Evolutionary conservation across 192 early-diverging fungal species (phyloP).

Genomic region (Helicostylum pulchrum): DNA sequence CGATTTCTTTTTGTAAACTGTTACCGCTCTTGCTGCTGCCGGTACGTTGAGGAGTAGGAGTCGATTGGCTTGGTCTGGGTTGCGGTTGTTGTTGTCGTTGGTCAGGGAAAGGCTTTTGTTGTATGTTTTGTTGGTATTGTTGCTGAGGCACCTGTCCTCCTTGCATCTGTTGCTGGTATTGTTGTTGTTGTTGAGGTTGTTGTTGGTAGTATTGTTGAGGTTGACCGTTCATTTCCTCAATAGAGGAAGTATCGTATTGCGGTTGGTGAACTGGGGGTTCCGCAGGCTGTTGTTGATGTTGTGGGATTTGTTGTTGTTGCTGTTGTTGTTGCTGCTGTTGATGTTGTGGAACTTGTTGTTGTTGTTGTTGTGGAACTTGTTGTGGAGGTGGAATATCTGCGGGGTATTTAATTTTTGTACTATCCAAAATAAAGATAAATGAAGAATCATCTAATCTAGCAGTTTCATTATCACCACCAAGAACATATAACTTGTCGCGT

Average conservation of each 20-base stretch:
- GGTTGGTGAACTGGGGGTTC: not conserved
- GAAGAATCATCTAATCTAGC: slow-evolving; percentile 42
- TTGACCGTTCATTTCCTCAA: slow-evolving; percentile 2
- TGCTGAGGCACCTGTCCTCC: not conserved
- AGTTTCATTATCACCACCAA: slow-evolving; percentile 47
- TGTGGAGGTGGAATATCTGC: slow-evolving; percentile 10
- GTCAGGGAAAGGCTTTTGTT: not conserved
- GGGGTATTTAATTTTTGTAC: slow-evolving; percentile 47
- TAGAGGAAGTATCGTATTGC: not conserved
- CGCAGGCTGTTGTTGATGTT: slow-evolving; percentile 16
- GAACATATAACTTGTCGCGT: slow-evolving; percentile 49
- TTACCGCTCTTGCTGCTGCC: not conserved
- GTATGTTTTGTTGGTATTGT: not conserved
- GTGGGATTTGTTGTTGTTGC: slow-evolving; percentile 22
- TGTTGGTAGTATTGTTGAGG: not conserved
- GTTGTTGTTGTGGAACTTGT: not conserved
- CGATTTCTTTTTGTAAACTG: not conserved
- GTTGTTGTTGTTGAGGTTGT: not conserved
- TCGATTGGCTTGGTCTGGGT: not conserved
- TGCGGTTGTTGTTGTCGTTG: slow-evolving; percentile 2
- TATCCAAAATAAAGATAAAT: slow-evolving; percentile 42
- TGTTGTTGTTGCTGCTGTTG: not conserved
- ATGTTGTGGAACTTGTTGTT: not conserved
- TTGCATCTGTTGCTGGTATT: not conserved
- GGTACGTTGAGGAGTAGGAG: not conserved